Conservation (phyloP, 306 rosid species). For the Rosa multiflora region DNA sequence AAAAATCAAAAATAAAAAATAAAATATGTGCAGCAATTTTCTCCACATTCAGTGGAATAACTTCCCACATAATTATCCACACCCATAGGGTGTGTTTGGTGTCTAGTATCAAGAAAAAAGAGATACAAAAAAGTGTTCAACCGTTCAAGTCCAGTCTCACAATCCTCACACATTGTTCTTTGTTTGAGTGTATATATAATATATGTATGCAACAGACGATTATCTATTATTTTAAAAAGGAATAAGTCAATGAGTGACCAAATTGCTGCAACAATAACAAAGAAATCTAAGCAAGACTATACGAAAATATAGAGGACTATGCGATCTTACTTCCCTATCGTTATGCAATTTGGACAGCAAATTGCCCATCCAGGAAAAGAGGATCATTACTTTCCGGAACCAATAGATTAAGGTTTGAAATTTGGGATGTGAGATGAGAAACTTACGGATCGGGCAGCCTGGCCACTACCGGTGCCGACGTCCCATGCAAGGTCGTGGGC, state of each 20-base stretch:
- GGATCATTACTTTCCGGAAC: not conserved
- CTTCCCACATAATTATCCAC: no score
- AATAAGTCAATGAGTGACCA: no score
- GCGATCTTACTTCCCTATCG: not conserved
- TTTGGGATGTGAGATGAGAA: not conserved
- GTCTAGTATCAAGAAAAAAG: no score
- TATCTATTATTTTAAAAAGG: no score
- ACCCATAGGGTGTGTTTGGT: no score
- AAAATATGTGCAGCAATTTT: no score
- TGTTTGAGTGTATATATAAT: not conserved
- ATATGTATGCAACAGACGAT: not conserved
- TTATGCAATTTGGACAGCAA: not conserved
- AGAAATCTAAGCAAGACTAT: not conserved
- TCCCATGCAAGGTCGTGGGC: conserved; percentile 73
- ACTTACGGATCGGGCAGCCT: conserved; percentile 68
- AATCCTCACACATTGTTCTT: not conserved
- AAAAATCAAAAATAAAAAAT: no score
- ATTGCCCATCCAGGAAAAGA: not conserved
- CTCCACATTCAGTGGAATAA: no score
- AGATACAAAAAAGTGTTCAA: not conserved
- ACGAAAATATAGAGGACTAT: not conserved
- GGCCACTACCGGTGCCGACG: conserved; percentile 85
- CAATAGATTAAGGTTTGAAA: not conserved
- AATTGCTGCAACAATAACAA: not conserved
- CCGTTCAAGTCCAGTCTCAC: not conserved